Evolutionary conservation across 2,329 filamentous ascomycete species (phyloP), one percentile per base, ranked within the genome.

Genomic region (Helotiales sp.): DNA sequence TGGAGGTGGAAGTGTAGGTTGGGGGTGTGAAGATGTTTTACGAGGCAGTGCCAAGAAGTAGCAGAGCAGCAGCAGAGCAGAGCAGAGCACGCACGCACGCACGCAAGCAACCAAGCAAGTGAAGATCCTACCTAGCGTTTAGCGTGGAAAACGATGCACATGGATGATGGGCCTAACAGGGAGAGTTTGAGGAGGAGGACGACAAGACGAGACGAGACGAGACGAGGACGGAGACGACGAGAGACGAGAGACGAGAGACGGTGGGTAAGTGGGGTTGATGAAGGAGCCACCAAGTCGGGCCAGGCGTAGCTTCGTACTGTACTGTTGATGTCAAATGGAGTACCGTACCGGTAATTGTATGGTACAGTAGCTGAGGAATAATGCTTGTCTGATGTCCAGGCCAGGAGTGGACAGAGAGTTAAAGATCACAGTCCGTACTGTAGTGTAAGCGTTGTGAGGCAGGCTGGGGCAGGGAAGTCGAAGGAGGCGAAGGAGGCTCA

Each of bases 101-200:
- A n/a, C n/a, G n/a, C n/a, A n/a, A n/a, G n/a, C n/a, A n/a, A n/a
- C n/a, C n/a, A 43, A 52, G 47, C 47, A 26, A 52, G 47, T 52
- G 26, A 52, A 52, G 47, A 52, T 52, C 47, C 47, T 52, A 57
- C 24, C 54, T 57, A 57, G 32, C 54, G 30, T 57, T 34, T 57
- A 57, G 54, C 54, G 54, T 57, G 54, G 26, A 26, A 22, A 24
- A 24, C 10, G 50, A 30, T 34, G 50, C 28, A 55, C 28, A 55
- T 55, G 50, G 26, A 32, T 30, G 50, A 34, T 55, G 50, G 15
- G 47, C 47, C 26, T 52, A 45, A 45, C 40, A 30, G 43, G 40
- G 17, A 54, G 50, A 55, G 43, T 47, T 13, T n/a, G 55, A 50
- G 55, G 43, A 22, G 40, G 5, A 45, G 17, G 61, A 32, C 15